Percentiles rank a stretch among this genome's conserved stretches.
phyloP scores from a whole-genome alignment of 345 rosid species.

The Hypericum androsaemum region DNA sequence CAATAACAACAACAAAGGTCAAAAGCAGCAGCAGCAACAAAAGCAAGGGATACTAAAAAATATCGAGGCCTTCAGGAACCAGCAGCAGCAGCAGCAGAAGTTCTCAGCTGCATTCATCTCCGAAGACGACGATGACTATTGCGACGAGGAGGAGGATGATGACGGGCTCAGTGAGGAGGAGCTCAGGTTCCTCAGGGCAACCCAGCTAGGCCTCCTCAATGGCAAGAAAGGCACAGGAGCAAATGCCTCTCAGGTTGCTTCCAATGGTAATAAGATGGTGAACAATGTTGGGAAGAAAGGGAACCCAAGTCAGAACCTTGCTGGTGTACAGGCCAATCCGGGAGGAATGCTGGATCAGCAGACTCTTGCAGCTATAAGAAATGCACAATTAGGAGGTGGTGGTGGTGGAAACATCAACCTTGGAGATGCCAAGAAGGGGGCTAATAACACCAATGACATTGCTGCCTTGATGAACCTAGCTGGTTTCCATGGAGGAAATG shows the following conservation, averaged over 20 bases:
- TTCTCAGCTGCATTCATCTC: constrained; percentile 13
- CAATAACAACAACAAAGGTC: constrained; percentile 32
- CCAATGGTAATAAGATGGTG: constrained; percentile 23
- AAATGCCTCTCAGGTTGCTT: constrained; percentile 12
- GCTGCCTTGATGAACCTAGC: constrained; percentile 45
- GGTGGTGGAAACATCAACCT: constrained; percentile 13
- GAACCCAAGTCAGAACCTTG: constrained; percentile 36
- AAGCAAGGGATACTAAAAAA: constrained; percentile 38
- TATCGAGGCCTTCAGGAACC: constrained; percentile 38
- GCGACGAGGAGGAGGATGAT: constrained; percentile 32
- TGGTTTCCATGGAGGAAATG: constrained; percentile 24
- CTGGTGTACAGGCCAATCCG: constrained; percentile 23
- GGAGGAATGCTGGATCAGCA: constrained; percentile 33
- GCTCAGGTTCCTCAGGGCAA: constrained; percentile 22
- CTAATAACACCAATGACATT: constrained; percentile 22
- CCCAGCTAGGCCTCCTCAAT: constrained; percentile 27
- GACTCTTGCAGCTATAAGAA: constrained; percentile 44
- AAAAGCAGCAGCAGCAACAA: background rate
- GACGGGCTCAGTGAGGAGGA: constrained; percentile 28
- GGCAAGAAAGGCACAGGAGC: constrained; percentile 36
- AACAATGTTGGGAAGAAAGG: constrained; percentile 37
- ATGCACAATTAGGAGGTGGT: constrained; percentile 21
- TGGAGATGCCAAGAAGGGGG: constrained; percentile 23
- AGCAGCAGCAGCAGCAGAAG: constrained; percentile 11
- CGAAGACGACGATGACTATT: constrained; percentile 36